Conservation (phyloP, 306 rosid genomes). For the Casuarina equisetifolia region DNA sequence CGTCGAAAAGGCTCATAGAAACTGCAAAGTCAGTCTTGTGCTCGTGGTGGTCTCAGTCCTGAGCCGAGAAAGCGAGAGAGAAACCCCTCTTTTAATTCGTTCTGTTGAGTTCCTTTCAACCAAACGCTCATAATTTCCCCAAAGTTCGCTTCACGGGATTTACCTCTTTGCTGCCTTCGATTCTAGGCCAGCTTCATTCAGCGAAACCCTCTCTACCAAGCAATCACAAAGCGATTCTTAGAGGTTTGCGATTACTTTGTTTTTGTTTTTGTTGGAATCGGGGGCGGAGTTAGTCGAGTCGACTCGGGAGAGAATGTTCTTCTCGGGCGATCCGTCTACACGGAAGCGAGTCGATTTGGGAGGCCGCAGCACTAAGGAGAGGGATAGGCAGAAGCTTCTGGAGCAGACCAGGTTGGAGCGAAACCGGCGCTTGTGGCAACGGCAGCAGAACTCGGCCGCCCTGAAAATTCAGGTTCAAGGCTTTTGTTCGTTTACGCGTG, state of each 20-base stretch:
- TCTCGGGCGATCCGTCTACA: conserved; percentile 88
- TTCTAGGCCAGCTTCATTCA: conserved; percentile 30
- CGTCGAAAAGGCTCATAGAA: too few species aligned
- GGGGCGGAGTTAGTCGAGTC: conserved; percentile 31
- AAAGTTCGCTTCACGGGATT: not conserved
- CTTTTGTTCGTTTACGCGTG: conserved; percentile 7
- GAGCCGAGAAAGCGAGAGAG: too few species aligned
- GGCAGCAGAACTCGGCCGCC: conserved; percentile 76
- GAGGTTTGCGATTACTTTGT: conserved; percentile 13
- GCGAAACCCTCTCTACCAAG: conserved; percentile 16
- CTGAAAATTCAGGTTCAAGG: conserved; percentile 68
- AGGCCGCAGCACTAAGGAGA: conserved; percentile 86
- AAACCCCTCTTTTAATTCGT: not conserved
- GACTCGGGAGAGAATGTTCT: conserved; percentile 53
- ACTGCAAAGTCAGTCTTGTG: too few species aligned
- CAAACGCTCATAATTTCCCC: too few species aligned
- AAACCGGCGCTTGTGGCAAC: conserved; percentile 58
- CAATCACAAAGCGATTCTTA: not conserved
- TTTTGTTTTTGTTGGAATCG: conserved; percentile 2
- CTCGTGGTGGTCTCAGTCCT: too few species aligned
- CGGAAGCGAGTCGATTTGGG: conserved; percentile 97
- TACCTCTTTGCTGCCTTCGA: conserved; percentile 12
- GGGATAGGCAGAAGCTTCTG: conserved; percentile 85
- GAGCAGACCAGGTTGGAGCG: conserved; percentile 91
- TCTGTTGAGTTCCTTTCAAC: not conserved